Base-by-base conservation (phyloP, 352 stramenopile genomes). In the Phytophthora syringae region DNA sequence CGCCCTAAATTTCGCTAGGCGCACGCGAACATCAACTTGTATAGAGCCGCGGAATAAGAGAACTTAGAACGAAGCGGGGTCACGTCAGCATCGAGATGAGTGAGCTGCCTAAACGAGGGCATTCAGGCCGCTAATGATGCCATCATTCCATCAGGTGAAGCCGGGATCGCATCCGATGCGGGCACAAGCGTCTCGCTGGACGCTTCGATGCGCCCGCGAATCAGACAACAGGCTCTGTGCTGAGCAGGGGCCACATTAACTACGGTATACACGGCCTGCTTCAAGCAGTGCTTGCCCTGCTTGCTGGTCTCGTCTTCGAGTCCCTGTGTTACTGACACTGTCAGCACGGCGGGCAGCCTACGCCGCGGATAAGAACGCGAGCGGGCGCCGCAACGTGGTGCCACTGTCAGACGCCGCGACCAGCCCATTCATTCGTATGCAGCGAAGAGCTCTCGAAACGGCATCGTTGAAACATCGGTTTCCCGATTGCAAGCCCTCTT, bases 391-490 rank as follows among this genome's bases (percentile, higher is more conserved):
- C 27, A 32, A 32, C 9, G 5, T 9, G 27, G 27, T 32, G 52
- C 52, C 5, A 13, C 36, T 42, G 34, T 42, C 16, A 59, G 49
- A 32, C 53, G 51, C 21, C 24, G 12, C 30, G 7, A 22, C 22
- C 54, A 21, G 44, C 40, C 53, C 57, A n/a, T n/a, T n/a, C n/a
- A n/a, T n/a, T 69, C 60, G 52, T 64, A 52, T 63, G 43, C 60
- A 58, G 25, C 11, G 20, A 58, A 45, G 60, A 69, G 53, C 45
- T 64, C 52, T 15, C 61, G 53, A 45, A 63, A 63, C 60, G 43
- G 36, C 55, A 13, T 24, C 47, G n/a, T n/a, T n/a, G 25, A 40
- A 39, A 20, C 36, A 20, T n/a, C 4, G 12, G 15, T 42, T 40
- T 18, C n/a, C 34, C 15, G 4, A 16, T 6, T 18, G 30, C 30